Evolutionary conservation across 2,329 filamentous ascomycete genomes (phyloP).

Genomic region (Arthrobotrys megalospora): DNA sequence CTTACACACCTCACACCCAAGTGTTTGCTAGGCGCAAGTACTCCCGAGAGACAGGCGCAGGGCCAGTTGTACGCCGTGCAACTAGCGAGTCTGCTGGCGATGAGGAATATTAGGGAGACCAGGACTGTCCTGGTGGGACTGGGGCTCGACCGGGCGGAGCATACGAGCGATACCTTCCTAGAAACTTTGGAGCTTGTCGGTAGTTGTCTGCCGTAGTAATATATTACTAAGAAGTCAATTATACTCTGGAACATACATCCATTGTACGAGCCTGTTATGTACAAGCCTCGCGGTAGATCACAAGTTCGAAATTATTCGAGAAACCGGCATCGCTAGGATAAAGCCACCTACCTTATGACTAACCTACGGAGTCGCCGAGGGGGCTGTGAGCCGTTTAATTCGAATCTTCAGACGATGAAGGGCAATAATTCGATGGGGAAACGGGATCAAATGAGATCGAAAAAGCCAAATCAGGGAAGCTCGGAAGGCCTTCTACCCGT

Average conservation of each 20-base stretch:
- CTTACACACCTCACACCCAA: slow-evolving; percentile 86
- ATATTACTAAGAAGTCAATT: slow-evolving; percentile 13
- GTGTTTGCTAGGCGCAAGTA: slow-evolving; percentile 87
- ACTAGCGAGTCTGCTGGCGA: slow-evolving; percentile 83
- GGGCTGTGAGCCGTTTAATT: slow-evolving; percentile 42
- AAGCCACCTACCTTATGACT: slow-evolving; percentile 28
- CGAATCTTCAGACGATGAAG: slow-evolving; percentile 6
- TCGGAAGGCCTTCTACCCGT: slow-evolving; percentile 12
- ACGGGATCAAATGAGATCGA: neutral
- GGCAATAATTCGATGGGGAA: neutral
- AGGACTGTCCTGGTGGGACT: slow-evolving; percentile 74
- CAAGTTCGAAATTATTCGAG: slow-evolving; percentile 10
- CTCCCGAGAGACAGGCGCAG: slow-evolving; percentile 82
- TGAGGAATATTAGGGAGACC: slow-evolving; percentile 77
- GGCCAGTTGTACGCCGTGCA: slow-evolving; percentile 92
- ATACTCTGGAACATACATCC: neutral
- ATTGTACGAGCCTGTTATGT: slow-evolving; percentile 3
- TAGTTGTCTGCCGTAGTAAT: slow-evolving; percentile 68
- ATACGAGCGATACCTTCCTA: slow-evolving; percentile 55
- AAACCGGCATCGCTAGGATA: slow-evolving; percentile 30
- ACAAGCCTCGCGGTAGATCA: slow-evolving; percentile 15
- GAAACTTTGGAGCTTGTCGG: slow-evolving; percentile 76
- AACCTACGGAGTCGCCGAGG: slow-evolving; percentile 37
- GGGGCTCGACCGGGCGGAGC: slow-evolving; percentile 71
- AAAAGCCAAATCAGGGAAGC: neutral